Evolutionary conservation across 1,284 basidiomycete genomes (phyloP).

Genomic region (Boletus smithii): DNA sequence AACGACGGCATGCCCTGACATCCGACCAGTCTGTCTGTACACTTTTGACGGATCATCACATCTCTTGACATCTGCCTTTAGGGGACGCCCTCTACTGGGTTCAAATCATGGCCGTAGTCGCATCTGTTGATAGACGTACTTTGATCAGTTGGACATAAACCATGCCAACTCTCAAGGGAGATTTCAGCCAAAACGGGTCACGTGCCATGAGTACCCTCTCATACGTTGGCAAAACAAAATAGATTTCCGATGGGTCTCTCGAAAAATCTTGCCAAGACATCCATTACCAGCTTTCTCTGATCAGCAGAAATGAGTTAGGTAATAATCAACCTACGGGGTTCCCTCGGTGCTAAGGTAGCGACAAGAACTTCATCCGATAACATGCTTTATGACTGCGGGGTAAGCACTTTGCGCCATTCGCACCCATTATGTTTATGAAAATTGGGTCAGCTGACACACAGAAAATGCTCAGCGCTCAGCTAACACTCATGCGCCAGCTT

Average conservation of each 20-base stretch:
- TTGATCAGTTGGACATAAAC: constrained; percentile 12
- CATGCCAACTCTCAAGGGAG: background rate
- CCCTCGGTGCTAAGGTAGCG: constrained; percentile 1
- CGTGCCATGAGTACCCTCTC: constrained; percentile 3
- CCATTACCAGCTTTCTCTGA: background rate
- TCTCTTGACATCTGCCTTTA: background rate
- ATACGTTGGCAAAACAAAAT: no score
- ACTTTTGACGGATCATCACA: background rate
- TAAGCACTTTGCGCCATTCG: constrained; percentile 26
- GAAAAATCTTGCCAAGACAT: constrained; percentile 2
- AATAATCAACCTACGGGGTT: constrained; percentile 5
- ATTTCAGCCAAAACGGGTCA: constrained; percentile 3
- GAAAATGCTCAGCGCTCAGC: background rate
- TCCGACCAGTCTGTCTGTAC: background rate
- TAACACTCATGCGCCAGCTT: background rate
- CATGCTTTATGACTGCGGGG: constrained; percentile 23
- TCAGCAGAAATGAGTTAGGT: constrained; percentile 2
- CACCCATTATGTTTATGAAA: background rate
- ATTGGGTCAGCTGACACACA: background rate
- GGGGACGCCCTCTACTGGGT: background rate
- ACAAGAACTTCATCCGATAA: constrained; percentile 6
- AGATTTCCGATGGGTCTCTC: background rate
- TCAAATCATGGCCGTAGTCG: constrained; percentile 5
- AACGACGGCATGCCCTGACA: background rate
- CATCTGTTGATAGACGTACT: constrained; percentile 21